Percentiles rank a stretch among this genome's conserved stretches.
Conservation (phyloP, 805 yeast species). For the Brettanomyces nanus region DNA sequence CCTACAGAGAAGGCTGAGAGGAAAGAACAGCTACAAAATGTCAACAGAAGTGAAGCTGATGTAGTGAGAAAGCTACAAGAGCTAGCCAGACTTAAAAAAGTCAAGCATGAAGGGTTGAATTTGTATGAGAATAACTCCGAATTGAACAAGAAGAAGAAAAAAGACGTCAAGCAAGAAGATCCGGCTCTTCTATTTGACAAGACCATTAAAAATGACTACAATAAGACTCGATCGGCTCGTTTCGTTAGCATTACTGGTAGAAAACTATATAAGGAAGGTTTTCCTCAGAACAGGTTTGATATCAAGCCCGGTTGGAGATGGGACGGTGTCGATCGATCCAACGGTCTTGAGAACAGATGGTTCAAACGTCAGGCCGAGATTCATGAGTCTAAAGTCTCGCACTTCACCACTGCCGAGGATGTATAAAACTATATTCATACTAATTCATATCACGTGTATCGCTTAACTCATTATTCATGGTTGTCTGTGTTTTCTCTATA, state of each 20-base stretch:
- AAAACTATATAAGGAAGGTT: constrained; percentile 45
- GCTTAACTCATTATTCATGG: background rate
- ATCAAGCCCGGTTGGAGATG: constrained; percentile 76
- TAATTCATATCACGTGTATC: background rate
- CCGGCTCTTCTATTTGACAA: constrained; percentile 48
- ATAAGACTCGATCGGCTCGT: constrained; percentile 9
- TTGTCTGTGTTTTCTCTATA: constrained; percentile 1
- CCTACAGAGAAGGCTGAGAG: constrained; percentile 17
- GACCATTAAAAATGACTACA: constrained; percentile 12
- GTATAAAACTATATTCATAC: constrained; percentile 11
- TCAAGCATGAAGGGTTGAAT: constrained; percentile 20
- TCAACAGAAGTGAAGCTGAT: constrained; percentile 33
- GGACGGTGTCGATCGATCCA: constrained; percentile 90
- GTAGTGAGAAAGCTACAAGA: constrained; percentile 29
- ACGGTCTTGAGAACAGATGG: constrained; percentile 72
- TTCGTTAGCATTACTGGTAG: constrained; percentile 36
- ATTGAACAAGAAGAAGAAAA: constrained; percentile 26
- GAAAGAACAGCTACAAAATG: constrained; percentile 18
- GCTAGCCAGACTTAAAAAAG: constrained; percentile 23
- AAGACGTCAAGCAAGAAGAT: constrained; percentile 43
- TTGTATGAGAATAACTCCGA: constrained; percentile 31
- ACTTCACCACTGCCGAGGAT: constrained; percentile 33
- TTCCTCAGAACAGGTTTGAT: constrained; percentile 64
- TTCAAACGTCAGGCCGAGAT: constrained; percentile 34
- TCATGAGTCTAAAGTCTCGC: constrained; percentile 23